Percentiles rank a stretch among this genome's conserved stretches.
These are phyloP conservation scores for Mayamaea pseudoterrestris DNA, from an alignment of 108 stramenopile species.

Conservation along the genomic window DNA sequence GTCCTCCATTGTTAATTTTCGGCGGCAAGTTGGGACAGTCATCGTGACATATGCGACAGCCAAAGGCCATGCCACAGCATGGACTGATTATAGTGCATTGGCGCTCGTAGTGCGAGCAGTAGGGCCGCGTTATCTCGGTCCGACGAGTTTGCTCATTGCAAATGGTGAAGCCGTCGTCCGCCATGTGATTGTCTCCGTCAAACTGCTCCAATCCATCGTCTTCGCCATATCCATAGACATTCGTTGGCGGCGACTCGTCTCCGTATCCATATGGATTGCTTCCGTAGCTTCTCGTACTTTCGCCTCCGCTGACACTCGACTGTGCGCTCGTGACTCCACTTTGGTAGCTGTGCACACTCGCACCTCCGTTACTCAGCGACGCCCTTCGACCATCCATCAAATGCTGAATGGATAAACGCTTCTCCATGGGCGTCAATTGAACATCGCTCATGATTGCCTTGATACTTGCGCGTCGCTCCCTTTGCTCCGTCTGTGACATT, in stretches of 20 bases:
- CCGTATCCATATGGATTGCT: background rate
- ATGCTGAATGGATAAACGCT: constrained; percentile 44
- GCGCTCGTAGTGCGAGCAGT: constrained; percentile 59
- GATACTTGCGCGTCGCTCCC: constrained; percentile 48
- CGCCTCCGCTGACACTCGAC: background rate
- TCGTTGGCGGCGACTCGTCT: too few relatives aligned
- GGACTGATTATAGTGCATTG: constrained; percentile 69
- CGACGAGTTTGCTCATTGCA: constrained; percentile 3
- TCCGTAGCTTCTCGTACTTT: background rate
- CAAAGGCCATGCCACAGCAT: constrained; percentile 74
- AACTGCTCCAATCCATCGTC: background rate
- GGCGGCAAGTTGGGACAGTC: constrained; percentile 43
- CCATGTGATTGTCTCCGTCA: background rate
- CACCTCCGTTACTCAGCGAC: constrained; percentile 7
- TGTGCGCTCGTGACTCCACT: background rate
- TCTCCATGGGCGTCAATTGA: constrained; percentile 33
- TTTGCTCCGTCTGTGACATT: constrained; percentile 22
- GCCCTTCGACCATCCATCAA: constrained; percentile 65
- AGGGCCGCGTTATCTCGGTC: constrained; percentile 32
- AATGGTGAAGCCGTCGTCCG: background rate
- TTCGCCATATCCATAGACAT: constrained; percentile 1
- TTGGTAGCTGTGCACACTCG: constrained; percentile 1
- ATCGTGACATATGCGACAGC: constrained; percentile 79
- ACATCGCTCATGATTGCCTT: constrained; percentile 55
- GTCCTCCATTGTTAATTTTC: constrained; percentile 4